Conservation (phyloP, 2,329 filamentous ascomycete species). For the Colletotrichum costaricense region DNA sequence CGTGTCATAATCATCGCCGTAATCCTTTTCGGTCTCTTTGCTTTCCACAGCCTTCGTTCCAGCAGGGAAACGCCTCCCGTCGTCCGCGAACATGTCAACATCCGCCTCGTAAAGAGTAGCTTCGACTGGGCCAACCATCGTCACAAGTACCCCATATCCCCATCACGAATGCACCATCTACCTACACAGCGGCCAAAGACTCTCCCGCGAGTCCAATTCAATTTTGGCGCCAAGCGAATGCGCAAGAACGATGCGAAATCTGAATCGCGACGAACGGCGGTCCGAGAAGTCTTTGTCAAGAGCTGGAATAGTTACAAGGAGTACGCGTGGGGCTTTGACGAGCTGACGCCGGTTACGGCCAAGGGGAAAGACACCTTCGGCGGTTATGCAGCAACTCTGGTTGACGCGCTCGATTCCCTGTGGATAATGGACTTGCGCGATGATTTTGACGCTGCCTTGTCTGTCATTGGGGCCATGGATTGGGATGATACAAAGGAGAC, state of each 20-base stretch:
- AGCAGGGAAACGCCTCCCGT: background rate
- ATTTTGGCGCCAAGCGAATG: constrained; percentile 20
- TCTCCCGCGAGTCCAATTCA: constrained; percentile 33
- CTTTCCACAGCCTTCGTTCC: constrained; percentile 8
- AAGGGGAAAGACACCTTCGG: constrained; percentile 53
- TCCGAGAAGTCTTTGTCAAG: constrained; percentile 48
- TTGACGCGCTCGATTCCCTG: constrained; percentile 61
- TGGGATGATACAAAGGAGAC: constrained; percentile 59
- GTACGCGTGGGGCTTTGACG: constrained; percentile 60
- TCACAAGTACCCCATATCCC: constrained; percentile 25
- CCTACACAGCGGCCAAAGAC: constrained; percentile 12
- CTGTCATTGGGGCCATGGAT: constrained; percentile 58
- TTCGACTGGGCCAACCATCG: constrained; percentile 33
- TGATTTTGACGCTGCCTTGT: constrained; percentile 59
- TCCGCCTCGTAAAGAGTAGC: constrained; percentile 29
- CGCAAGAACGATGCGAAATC: constrained; percentile 24
- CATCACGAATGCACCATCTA: constrained; percentile 26
- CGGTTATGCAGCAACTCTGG: constrained; percentile 58
- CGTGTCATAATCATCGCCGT: constrained; percentile 29
- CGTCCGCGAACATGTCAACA: constrained; percentile 13
- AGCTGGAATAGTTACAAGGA: constrained; percentile 56
- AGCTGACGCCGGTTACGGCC: constrained; percentile 55
- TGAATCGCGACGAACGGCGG: constrained; percentile 38
- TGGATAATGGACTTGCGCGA: constrained; percentile 65
- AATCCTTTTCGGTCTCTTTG: constrained; percentile 20